These are phyloP conservation scores for Dryas drummondii DNA, from an alignment of 306 rosid species.

Conservation along the genomic window DNA sequence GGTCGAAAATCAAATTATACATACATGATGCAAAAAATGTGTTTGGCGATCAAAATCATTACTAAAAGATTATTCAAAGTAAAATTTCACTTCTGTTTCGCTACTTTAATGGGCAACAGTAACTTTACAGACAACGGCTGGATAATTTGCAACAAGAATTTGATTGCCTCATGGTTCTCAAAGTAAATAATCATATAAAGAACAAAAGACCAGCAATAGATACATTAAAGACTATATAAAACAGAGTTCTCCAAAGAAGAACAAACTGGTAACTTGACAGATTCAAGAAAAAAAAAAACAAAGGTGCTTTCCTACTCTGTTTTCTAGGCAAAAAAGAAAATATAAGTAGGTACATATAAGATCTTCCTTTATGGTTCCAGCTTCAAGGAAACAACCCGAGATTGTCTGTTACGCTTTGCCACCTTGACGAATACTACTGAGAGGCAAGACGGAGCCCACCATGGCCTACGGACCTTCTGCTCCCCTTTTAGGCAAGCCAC, in stretches of 20 bases:
- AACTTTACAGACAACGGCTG: constrained; percentile 10
- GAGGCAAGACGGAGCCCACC: constrained; percentile 99
- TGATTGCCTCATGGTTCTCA: constrained; percentile 25
- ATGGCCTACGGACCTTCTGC: constrained; percentile 96
- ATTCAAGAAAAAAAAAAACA: constrained; percentile 25
- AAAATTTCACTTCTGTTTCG: not conserved
- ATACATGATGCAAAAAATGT: not conserved
- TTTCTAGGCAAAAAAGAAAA: constrained; percentile 48
- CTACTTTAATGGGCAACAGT: not conserved
- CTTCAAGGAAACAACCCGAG: constrained; percentile 96
- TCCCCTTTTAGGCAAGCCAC: constrained; percentile 99
- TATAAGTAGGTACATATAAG: constrained; percentile 52
- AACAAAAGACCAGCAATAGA: constrained; percentile 32
- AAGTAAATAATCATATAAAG: constrained; percentile 17
- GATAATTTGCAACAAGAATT: constrained; percentile 25
- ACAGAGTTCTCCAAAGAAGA: constrained; percentile 60
- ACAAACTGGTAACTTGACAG: constrained; percentile 39
- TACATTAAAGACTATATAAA: constrained; percentile 50
- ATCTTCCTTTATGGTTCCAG: constrained; percentile 78
- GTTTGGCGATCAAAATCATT: not conserved
- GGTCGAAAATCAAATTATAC: not conserved
- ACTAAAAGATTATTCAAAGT: not conserved
- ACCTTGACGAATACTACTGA: constrained; percentile 78
- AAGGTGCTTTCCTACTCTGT: constrained; percentile 60
- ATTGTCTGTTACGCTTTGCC: constrained; percentile 94